Percentiles rank a stretch among this genome's conserved stretches.
phyloP scores from a whole-genome alignment of 129 eudicot genomes.

The Flaveria linearis region DNA sequence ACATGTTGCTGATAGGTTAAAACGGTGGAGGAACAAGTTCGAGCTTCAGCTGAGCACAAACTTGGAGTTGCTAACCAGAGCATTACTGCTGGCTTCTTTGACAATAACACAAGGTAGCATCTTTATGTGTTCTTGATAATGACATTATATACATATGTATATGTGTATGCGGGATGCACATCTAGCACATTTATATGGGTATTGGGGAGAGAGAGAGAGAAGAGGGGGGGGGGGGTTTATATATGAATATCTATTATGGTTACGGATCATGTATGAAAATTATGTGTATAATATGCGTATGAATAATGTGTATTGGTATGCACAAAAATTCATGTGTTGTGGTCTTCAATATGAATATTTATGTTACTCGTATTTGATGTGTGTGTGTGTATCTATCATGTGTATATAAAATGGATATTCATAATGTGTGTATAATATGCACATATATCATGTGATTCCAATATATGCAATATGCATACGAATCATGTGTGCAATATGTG shows the following conservation, averaged over 20 bases:
- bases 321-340: neutral
- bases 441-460: neutral
- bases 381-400: neutral
- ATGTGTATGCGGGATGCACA: neutral
- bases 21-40: slow-evolving; percentile 98
- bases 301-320: neutral
- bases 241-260: neutral
- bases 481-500: neutral
- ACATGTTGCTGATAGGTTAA: slow-evolving; percentile 59
- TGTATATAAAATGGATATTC: neutral
- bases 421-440: neutral
- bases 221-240: neutral
- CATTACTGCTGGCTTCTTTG: slow-evolving; percentile 98
- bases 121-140: neutral
- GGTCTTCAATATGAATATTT: neutral
- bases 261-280: neutral
- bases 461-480: neutral
- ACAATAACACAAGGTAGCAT: slow-evolving; percentile 92
- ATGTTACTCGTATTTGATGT: no score
- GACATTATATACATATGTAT: neutral
- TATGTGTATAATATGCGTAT: neutral
- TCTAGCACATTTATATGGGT: neutral
- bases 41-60: slow-evolving; percentile 99
- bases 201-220: neutral
- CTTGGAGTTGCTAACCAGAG: slow-evolving; percentile 99